Percentiles rank a stretch among this genome's conserved stretches.
Evolutionary conservation across 1,139 yeast species (phyloP).

Genomic region (Wickerhamiella pararugosa): DNA sequence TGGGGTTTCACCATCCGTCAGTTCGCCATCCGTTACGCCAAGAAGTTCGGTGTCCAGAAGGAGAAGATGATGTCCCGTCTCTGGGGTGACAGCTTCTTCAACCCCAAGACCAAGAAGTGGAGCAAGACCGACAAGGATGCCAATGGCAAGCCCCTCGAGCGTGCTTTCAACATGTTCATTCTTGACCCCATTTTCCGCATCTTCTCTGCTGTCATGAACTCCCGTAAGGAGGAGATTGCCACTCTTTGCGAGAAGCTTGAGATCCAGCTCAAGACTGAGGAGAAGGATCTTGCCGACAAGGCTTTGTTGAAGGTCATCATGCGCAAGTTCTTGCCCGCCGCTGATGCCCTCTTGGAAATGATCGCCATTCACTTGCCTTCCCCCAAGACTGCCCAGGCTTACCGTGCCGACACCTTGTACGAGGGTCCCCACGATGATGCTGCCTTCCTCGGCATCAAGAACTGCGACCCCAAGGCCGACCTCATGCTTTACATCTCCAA

Average conservation of each 20-base stretch:
- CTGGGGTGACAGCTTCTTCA: conserved; percentile 99
- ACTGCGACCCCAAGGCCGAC: conserved; percentile 98
- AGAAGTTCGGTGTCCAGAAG: conserved; percentile 99
- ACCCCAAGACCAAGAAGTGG: conserved; percentile 99
- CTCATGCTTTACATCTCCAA: conserved; percentile 98
- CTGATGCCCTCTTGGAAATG: conserved; percentile 99
- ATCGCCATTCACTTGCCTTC: conserved; percentile 97
- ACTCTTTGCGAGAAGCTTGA: conserved; percentile 82
- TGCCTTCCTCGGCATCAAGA: conserved; percentile 80
- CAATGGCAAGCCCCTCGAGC: conserved; percentile 87
- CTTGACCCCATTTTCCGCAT: conserved; percentile 98
- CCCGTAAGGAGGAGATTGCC: conserved; percentile 93
- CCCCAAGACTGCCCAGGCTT: conserved; percentile 96
- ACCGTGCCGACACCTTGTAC: conserved; percentile 98
- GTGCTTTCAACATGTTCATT: conserved; percentile 99
- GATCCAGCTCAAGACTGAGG: conserved; percentile 79
- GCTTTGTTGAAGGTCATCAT: conserved; percentile 95
- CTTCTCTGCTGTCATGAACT: conserved; percentile 90
- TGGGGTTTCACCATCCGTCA: conserved; percentile 99
- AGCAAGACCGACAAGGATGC: conserved; percentile 93
- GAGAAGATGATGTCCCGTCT: conserved; percentile 96
- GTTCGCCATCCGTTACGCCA: conserved; percentile 95
- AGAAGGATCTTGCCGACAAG: conserved; percentile 96
- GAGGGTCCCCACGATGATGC: conserved; percentile 98
- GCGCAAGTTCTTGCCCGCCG: conserved; percentile 99